phyloP scores from a whole-genome alignment of 306 rosid species.

The Cicer pinnatifidum region DNA sequence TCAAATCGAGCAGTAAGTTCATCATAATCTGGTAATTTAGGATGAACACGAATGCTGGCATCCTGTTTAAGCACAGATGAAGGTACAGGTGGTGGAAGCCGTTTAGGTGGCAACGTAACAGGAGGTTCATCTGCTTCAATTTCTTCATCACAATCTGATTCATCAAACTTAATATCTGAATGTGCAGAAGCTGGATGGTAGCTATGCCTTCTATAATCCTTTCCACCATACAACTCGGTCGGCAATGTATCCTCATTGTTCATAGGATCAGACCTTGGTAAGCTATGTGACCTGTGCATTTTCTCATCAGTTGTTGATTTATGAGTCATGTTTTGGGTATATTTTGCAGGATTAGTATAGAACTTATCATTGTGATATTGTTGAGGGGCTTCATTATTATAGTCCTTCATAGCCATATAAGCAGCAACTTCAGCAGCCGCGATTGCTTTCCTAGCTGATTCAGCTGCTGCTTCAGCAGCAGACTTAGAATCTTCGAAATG shows the following conservation, averaged over 20 bases:
- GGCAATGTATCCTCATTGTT: constrained; percentile 47
- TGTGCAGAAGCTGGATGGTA: constrained; percentile 61
- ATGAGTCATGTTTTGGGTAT: constrained; percentile 42
- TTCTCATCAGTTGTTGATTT: constrained; percentile 48
- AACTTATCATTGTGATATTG: constrained; percentile 38
- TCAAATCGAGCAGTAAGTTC: constrained; percentile 89
- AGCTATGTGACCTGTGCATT: constrained; percentile 53
- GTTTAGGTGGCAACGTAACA: constrained; percentile 55
- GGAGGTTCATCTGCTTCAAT: constrained; percentile 58
- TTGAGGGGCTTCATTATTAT: constrained; percentile 47
- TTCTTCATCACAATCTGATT: constrained; percentile 83
- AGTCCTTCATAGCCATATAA: constrained; percentile 72
- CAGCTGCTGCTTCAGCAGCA: constrained; percentile 94
- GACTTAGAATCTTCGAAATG: constrained; percentile 63
- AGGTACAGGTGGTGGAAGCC: constrained; percentile 67
- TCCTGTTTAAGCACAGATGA: constrained; percentile 50
- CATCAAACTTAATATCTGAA: constrained; percentile 79
- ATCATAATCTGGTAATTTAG: constrained; percentile 88
- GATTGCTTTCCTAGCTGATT: constrained; percentile 79
- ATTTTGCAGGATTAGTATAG: constrained; percentile 38
- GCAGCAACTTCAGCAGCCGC: constrained; percentile 98
- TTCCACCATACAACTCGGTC: constrained; percentile 41
- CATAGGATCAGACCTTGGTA: constrained; percentile 53
- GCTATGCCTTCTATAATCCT: constrained; percentile 69
- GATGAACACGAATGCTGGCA: constrained; percentile 63